phyloP scores from a whole-genome alignment of 768 basidiomycete genomes.

The Lactarius sanguifluus region DNA sequence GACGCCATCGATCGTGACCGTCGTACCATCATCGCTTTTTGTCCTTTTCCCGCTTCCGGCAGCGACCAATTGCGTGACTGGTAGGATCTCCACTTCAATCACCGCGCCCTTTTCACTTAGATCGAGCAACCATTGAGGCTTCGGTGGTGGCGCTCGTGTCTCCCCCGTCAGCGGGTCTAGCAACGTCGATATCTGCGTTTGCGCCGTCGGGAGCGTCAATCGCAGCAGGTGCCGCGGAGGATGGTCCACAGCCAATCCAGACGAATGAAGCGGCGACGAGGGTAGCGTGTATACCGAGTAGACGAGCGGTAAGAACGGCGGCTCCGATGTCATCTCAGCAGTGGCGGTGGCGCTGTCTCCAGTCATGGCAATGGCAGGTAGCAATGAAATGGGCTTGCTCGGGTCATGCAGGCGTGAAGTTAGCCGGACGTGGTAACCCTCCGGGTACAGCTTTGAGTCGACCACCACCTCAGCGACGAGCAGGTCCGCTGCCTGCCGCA shows the following conservation, averaged over 20 bases:
- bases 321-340: background rate
- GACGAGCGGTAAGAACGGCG: constrained; percentile 49
- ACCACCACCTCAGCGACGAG: constrained; percentile 77
- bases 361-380: constrained; percentile 16
- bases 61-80: constrained; percentile 35
- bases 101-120: constrained; percentile 60
- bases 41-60: constrained; percentile 32
- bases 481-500: constrained; percentile 63
- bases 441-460: constrained; percentile 77
- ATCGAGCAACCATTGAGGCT: constrained; percentile 71
- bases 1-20: constrained; percentile 44
- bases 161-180: constrained; percentile 80
- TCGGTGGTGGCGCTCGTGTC: constrained; percentile 54
- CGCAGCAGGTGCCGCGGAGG: constrained; percentile 73
- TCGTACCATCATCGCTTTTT: constrained; percentile 35
- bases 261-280: constrained; percentile 77
- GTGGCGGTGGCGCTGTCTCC: background rate
- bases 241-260: constrained; percentile 52
- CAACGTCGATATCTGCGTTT: constrained; percentile 72
- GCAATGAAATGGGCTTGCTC: constrained; percentile 40
- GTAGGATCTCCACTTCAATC: constrained; percentile 56
- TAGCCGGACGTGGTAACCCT: constrained; percentile 63
- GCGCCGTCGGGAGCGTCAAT: constrained; percentile 78
- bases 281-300: constrained; percentile 75
- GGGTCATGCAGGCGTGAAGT: constrained; percentile 45